A percentile compares a stretch with the other conserved stretches of the same genome.
Evolutionary conservation across 208 protist genomes (phyloP).

Genomic region (Leishmania tarentolae): DNA sequence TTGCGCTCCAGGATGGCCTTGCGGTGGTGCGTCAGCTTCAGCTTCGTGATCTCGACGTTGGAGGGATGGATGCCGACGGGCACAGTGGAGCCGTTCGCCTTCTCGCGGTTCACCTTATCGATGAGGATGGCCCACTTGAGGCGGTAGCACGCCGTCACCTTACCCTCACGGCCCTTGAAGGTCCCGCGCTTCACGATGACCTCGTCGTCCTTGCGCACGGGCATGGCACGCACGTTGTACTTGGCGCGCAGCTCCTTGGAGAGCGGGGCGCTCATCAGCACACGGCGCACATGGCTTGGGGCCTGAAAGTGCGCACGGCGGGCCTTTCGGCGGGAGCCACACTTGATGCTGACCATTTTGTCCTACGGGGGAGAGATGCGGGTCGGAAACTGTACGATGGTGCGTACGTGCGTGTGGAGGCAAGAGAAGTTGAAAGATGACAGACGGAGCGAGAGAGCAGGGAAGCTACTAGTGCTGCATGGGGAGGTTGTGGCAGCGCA

Average conservation of each 20-base stretch:
- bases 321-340: constrained; percentile 94
- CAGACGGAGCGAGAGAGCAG: not conserved
- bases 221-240: constrained; percentile 98
- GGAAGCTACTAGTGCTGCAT: not conserved
- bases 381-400: constrained; percentile 8
- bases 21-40: constrained; percentile 99
- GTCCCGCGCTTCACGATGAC: constrained; percentile 96
- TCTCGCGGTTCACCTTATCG: constrained; percentile 97
- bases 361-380: constrained; percentile 6
- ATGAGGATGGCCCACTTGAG: constrained; percentile 99
- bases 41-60: constrained; percentile 99
- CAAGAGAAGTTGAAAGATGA: not conserved
- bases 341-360: constrained; percentile 88
- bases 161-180: constrained; percentile 97
- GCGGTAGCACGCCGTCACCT: constrained; percentile 98
- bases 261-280: constrained; percentile 98
- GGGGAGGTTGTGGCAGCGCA: not conserved
- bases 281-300: constrained; percentile 95
- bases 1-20: constrained; percentile 96
- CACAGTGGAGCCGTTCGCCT: constrained; percentile 94
- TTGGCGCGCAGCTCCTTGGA: constrained; percentile 99
- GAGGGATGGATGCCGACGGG: constrained; percentile 97
- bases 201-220: constrained; percentile 99
- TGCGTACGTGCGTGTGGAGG: not conserved
- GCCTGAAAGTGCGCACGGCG: constrained; percentile 99